Evolutionary conservation across 2,329 filamentous ascomycete genomes (phyloP), one percentile per base, ranked within the genome.

Genomic region (Pleurostoma richardsiae): DNA sequence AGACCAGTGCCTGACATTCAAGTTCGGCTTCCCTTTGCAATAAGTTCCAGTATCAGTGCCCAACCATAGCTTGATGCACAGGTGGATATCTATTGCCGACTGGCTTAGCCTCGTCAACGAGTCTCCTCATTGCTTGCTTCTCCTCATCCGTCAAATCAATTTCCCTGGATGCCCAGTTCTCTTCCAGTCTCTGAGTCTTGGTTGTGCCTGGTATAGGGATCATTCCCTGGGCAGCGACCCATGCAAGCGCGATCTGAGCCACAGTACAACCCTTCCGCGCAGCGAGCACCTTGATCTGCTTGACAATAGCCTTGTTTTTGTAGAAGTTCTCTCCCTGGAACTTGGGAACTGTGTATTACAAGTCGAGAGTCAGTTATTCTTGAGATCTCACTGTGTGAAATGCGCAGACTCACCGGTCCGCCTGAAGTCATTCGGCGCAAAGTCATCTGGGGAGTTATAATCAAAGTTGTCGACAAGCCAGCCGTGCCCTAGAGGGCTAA

Each of bases 301-400:
- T 65, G 0, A 70, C 64, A 10, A 72, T 71, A 0, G 57, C 60
- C 36, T 57, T 58, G 49, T 73, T 73, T 45, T 68, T 67, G 55
- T 66, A 70, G 46, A 72, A 71, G 47, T 72, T 71, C 2, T 73
- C 68, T 7, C 68, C 68, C 45, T 73, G 69, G 53, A 64, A 64
- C 42, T 64, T 64, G 36, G 61, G 61, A 6, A 49, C 56, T 61
- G 27, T 2, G 6, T 10, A 62, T 59, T 43, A 62, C 31, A n/a
- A 36, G n/a, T 36, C n/a, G 31, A 8, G 7, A 36, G 31, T n/a
- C 7, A 36, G 31, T 36, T 7, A n/a, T 36, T 36, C 31, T 36
- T n/a, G 4, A 10, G 19, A 4, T 5, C 31, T 26, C 4, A 3
- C 5, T 29, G 5, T 30, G 28, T 36, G n/a, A 28, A 29, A 26